These are phyloP conservation scores for Phragmites australis DNA, from an alignment of 176 grass and related monocot species.

Conservation along the genomic window DNA sequence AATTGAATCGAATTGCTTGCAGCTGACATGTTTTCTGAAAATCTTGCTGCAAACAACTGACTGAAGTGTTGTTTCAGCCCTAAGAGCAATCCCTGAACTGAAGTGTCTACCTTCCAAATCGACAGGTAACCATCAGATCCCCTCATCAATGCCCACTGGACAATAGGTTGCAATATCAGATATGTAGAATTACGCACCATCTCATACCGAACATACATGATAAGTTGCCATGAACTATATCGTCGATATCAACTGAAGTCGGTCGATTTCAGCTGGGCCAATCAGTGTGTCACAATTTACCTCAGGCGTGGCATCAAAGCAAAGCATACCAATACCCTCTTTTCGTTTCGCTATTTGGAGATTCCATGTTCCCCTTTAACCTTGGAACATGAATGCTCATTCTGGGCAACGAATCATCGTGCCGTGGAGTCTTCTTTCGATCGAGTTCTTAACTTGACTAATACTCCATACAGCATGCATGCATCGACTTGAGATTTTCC, in stretches of 20 bases:
- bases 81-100: background rate
- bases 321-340: too few species aligned
- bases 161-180: background rate
- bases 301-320: too few species aligned
- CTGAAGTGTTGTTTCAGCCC: background rate
- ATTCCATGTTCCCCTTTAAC: too few species aligned
- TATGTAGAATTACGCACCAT: background rate
- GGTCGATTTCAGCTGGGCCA: too few species aligned
- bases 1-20: constrained; percentile 1
- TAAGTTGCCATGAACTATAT: background rate
- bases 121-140: background rate
- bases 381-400: too few species aligned
- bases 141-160: background rate
- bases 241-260: too few species aligned
- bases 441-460: too few species aligned
- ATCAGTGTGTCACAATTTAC: too few species aligned
- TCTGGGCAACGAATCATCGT: too few species aligned
- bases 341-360: too few species aligned
- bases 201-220: background rate
- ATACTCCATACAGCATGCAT: background rate
- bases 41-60: background rate
- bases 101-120: background rate
- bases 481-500: too few species aligned
- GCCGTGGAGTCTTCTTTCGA: too few species aligned
- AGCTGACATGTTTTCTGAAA: background rate